Evolutionary conservation across 257 asterid species (phyloP), one percentile per base, ranked within the genome.

Genomic region (Forsythia suspensa): DNA sequence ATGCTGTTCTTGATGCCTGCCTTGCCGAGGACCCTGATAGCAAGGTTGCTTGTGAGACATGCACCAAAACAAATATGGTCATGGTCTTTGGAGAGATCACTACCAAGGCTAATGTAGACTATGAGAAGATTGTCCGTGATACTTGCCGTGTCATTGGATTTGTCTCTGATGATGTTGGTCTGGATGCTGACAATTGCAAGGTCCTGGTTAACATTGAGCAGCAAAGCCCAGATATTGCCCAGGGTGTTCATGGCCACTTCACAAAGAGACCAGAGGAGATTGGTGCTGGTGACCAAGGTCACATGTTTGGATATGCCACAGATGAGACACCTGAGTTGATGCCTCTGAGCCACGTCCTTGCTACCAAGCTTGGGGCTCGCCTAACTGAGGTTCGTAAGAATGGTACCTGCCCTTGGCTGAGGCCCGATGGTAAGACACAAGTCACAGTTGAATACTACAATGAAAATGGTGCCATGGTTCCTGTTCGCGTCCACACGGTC

Each of bases 371-470:
- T 4, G 88, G 88, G 8, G 88, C 86, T 40, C 86, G 84, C 76
- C 84, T 85, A 52, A 85, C 88, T 15, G 86, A 82, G 83, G 85
- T 78, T 44, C 85, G 85, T n/a, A 81, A 84, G 71, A 43, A 80
- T 18, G 81, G 83, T 29, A 84, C 83, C 69, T 78, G 85, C 81
- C 48, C 85, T 3, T 81, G 87, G 87, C 74, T 84, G 80, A 84
- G 85, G 82, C 88, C 88, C 8, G 88, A 85, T 40, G 88, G 88
- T 55, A 85, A 85, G 84, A 85, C 88, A 52, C 88, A 85, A 77
- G 88, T 85, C 46, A 85, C 88, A 0, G 84, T 85, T 8, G 88
- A 85, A 83, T 85, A 85, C 80, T 76, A 73, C 82, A 85, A 81
- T 13, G 88, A 85, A 13, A 73, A 73, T 0, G 87, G 87, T 3